These are phyloP conservation scores for Cyberlindnera sargentensis DNA, from an alignment of 805 yeast genomes.

Conservation along the genomic window DNA sequence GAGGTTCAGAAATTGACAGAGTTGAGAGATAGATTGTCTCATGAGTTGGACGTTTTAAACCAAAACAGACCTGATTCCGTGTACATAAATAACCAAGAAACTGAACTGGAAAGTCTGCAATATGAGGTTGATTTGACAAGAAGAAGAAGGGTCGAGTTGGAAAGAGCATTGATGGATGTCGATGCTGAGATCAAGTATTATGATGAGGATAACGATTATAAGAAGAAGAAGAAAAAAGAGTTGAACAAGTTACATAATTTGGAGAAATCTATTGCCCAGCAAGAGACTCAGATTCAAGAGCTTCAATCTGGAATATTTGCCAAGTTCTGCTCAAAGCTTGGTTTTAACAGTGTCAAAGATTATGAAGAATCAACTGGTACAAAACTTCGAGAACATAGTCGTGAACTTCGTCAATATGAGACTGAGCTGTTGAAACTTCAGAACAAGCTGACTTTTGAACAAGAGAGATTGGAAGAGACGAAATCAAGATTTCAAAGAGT, in stretches of 20 bases:
- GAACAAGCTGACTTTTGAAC: conserved; percentile 59
- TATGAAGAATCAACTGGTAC: conserved; percentile 68
- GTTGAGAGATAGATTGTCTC: conserved; percentile 42
- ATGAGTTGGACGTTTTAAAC: conserved; percentile 36
- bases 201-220: conserved; percentile 25
- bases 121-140: conserved; percentile 38
- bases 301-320: conserved; percentile 41
- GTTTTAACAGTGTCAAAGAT: conserved; percentile 50
- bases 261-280: conserved; percentile 21
- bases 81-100: conserved; percentile 48
- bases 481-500: conserved; percentile 38
- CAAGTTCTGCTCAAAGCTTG: conserved; percentile 48
- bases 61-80: conserved; percentile 44
- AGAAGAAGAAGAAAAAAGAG: conserved; percentile 21
- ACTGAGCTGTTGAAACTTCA: conserved; percentile 55
- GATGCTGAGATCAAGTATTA: conserved; percentile 48
- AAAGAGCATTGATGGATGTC: conserved; percentile 39
- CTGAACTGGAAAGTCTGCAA: conserved; percentile 46
- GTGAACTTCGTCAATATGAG: conserved; percentile 53
- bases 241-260: conserved; percentile 18
- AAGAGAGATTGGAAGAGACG: conserved; percentile 50
- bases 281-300: conserved; percentile 24
- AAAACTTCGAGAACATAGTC: conserved; percentile 44
- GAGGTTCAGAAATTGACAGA: conserved; percentile 50
- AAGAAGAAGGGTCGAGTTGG: conserved; percentile 36